phyloP scores from a whole-genome alignment of 805 yeast species.

The Suhomyces faveliae region DNA sequence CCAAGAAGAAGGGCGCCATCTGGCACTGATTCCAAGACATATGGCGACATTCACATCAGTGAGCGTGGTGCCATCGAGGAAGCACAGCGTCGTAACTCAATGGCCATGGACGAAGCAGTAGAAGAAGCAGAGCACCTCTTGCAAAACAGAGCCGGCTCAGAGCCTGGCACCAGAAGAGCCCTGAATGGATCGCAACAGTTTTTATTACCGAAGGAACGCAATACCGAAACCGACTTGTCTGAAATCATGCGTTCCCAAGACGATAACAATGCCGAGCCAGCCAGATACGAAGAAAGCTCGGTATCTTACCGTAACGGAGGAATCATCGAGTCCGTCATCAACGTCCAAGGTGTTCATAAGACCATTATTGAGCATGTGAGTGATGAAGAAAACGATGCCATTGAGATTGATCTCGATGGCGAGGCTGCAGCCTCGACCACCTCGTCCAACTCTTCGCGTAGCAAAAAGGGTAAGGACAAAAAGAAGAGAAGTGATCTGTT shows the following conservation, averaged over 20 bases:
- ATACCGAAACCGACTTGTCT: conserved; percentile 25
- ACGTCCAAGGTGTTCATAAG: conserved; percentile 79
- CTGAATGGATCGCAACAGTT: conserved; percentile 13
- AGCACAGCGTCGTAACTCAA: conserved; percentile 13
- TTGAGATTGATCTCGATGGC: conserved; percentile 4
- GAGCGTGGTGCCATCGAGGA: conserved; percentile 44
- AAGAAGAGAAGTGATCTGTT: conserved; percentile 15
- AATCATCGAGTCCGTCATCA: conserved; percentile 78
- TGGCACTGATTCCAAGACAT: conserved; percentile 12
- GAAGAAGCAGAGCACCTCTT: background rate
- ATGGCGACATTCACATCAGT: conserved; percentile 42
- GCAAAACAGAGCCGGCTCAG: background rate
- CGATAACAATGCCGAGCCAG: background rate
- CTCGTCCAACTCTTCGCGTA: conserved; percentile 6
- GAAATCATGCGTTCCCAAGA: conserved; percentile 12
- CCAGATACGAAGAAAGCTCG: conserved; percentile 29
- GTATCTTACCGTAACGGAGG: conserved; percentile 54
- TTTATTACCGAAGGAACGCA: conserved; percentile 23
- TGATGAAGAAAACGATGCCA: conserved; percentile 39
- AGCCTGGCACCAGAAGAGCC: background rate
- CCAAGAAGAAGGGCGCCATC: conserved; percentile 15
- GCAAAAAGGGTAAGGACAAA: conserved; percentile 9
- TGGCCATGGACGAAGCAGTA: conserved; percentile 3
- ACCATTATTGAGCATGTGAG: conserved; percentile 74
- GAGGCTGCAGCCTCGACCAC: background rate